Evolutionary conservation across 2,329 filamentous ascomycete species (phyloP).

Genomic region (Diaporthe sp.): DNA sequence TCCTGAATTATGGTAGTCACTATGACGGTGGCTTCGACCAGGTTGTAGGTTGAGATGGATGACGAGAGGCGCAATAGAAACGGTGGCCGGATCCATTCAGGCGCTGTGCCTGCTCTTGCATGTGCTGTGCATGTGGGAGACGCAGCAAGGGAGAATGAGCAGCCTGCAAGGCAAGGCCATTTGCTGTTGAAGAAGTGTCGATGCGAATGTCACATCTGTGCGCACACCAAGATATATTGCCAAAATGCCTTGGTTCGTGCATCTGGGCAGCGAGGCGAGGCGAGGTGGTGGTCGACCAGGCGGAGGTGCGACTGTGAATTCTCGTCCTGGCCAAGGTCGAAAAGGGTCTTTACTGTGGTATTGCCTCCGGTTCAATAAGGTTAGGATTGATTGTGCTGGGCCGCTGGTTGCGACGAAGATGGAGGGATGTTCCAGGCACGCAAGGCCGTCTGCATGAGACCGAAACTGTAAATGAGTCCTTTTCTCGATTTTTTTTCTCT

Average conservation of each 20-base stretch:
- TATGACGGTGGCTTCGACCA: neutral
- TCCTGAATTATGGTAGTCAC: neutral
- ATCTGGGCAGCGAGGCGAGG: neutral
- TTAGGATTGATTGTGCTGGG: conserved; percentile 18
- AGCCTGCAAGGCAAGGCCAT: neutral
- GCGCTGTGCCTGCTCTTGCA: neutral
- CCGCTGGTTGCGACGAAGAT: conserved; percentile 15
- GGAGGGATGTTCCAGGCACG: conserved; percentile 23
- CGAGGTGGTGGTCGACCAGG: neutral
- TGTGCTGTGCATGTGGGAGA: neutral
- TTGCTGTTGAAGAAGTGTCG: neutral
- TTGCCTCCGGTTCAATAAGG: neutral
- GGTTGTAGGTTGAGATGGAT: neutral
- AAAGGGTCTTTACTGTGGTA: no score
- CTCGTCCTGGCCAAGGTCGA: neutral
- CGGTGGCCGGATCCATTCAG: neutral
- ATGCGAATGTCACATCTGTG: conserved; percentile 1
- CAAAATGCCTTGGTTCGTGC: neutral
- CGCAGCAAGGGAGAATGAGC: neutral
- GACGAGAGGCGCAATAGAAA: neutral
- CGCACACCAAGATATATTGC: conserved; percentile 23
- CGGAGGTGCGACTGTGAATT: neutral
- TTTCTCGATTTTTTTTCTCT: neutral
- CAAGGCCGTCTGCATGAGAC: conserved; percentile 4
- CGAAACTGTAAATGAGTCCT: conserved; percentile 6